Conservation (phyloP, 768 basidiomycete genomes). For the Lactarius quietus region DNA sequence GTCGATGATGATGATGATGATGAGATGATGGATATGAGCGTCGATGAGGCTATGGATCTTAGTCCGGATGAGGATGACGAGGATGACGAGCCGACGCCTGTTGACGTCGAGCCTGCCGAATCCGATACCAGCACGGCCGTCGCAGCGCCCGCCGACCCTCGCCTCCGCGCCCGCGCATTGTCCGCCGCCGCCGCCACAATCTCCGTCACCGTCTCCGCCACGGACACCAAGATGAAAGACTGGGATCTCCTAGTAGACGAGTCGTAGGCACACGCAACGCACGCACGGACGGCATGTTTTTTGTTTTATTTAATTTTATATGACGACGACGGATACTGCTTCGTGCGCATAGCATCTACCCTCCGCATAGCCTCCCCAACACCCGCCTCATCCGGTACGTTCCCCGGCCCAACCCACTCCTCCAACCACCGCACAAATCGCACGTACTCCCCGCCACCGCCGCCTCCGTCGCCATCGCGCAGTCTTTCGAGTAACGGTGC, state of each 20-base stretch:
- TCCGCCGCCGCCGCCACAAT: neutral
- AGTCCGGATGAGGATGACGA: slow-evolving; percentile 26
- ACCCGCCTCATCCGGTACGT: slow-evolving; percentile 30
- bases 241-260: slow-evolving; percentile 35
- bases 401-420: slow-evolving; percentile 30
- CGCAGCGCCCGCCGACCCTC: slow-evolving; percentile 16
- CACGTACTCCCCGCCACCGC: slow-evolving; percentile 24
- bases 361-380: slow-evolving; percentile 18
- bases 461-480: slow-evolving; percentile 30
- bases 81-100: slow-evolving; percentile 21
- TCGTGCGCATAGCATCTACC: slow-evolving; percentile 28
- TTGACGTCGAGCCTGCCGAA: slow-evolving; percentile 25
- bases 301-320: slow-evolving; percentile 11
- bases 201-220: neutral
- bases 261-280: no score
- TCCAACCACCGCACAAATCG: slow-evolving; percentile 31
- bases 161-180: slow-evolving; percentile 12
- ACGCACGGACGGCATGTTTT: neutral
- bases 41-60: slow-evolving; percentile 32
- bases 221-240: slow-evolving; percentile 31
- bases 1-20: neutral
- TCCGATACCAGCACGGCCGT: slow-evolving; percentile 25
- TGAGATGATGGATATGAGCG: slow-evolving; percentile 29
- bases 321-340: no score
- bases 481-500: slow-evolving; percentile 54